Evolutionary conservation across 495 filamentous ascomycete species (phyloP).

Genomic region (Neurospora sp.): DNA sequence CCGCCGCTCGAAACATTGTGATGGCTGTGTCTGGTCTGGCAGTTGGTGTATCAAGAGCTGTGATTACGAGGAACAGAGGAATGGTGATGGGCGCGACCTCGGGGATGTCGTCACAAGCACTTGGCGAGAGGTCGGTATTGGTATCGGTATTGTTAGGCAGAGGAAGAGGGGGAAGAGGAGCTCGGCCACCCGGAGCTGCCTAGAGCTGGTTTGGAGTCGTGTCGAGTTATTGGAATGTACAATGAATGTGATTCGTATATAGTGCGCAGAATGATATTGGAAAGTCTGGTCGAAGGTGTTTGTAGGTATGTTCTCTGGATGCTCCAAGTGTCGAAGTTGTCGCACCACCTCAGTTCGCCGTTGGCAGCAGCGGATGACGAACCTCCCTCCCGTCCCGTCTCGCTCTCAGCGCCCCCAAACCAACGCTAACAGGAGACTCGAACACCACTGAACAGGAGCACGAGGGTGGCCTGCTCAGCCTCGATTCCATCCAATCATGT

Average conservation of each 20-base stretch:
- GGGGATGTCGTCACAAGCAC: background rate
- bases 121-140: background rate
- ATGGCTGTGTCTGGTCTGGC: constrained; percentile 1
- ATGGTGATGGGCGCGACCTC: background rate
- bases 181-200: background rate
- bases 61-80: background rate
- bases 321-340: background rate
- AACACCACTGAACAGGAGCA: background rate
- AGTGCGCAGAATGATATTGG: background rate
- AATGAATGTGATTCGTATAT: background rate
- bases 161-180: background rate
- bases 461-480: background rate
- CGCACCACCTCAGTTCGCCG: background rate
- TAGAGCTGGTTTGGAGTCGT: background rate
- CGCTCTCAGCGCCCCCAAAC: background rate
- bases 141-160: background rate
- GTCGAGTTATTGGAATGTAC: background rate
- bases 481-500: background rate
- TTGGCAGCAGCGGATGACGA: background rate
- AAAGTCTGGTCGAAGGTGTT: background rate
- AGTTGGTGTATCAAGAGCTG: background rate
- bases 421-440: background rate
- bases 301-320: background rate
- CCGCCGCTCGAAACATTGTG: constrained; percentile 43
- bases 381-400: background rate